Evolutionary conservation across 257 asterid species (phyloP).

Genomic region (Solanum pinnatisectum): DNA sequence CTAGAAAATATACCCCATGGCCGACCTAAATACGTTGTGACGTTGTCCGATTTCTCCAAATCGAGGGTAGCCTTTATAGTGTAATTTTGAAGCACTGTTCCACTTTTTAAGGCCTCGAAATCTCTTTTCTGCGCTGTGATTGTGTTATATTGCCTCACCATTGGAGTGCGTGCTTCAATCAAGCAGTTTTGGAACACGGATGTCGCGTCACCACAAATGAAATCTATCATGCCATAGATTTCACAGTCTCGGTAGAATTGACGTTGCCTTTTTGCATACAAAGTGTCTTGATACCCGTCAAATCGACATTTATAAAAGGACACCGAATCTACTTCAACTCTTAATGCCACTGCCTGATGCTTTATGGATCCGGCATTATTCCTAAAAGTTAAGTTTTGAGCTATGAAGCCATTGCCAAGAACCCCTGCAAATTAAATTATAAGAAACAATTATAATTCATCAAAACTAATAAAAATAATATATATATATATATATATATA

Average conservation of each 20-base stretch:
- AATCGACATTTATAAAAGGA: constrained; percentile 6
- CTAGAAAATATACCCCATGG: background rate
- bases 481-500: too few relatives aligned
- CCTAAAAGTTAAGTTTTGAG: background rate
- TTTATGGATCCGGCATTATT: background rate
- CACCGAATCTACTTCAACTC: background rate
- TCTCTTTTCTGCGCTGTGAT: constrained; percentile 6
- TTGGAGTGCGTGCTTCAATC: background rate
- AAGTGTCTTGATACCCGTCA: constrained; percentile 9
- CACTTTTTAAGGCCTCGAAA: too few relatives aligned
- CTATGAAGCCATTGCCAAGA: background rate
- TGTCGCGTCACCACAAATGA: background rate
- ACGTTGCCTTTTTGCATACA: background rate
- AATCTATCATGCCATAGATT: background rate
- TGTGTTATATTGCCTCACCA: background rate
- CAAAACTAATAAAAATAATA: background rate
- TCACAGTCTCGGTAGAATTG: constrained; percentile 5
- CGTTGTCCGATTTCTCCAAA: background rate
- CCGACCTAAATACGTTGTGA: constrained; percentile 1
- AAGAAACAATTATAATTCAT: background rate
- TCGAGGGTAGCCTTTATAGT: background rate
- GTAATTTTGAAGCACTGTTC: too few relatives aligned
- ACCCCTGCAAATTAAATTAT: background rate
- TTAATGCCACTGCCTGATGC: background rate
- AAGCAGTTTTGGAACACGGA: background rate